Base-by-base conservation (phyloP, 805 yeast species). In the Spathaspora passalidarum region DNA sequence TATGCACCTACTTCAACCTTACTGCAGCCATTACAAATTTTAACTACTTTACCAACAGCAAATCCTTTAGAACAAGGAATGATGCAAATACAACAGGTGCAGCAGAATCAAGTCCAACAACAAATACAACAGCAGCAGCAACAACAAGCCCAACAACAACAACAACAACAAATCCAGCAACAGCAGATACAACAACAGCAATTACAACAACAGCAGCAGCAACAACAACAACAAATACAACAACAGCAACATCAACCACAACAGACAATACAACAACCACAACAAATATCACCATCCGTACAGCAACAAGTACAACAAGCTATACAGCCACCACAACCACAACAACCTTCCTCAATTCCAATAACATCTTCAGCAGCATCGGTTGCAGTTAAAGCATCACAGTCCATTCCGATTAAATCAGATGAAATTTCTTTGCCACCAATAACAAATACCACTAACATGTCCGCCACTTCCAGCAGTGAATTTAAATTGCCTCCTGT, bases 171-270 rank as follows among this genome's bases (percentile, higher is more conserved):
- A 14, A 13, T 13, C 18, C 26, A 19, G 10, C 32, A 23, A 41
- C 49, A 43, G 18, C 50, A 46, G 36, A 46, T 14, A 20, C 52
- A 46, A 37, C 41, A 32, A 17, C 49, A 35, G 18, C 57, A 53
- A 42, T 52, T 44, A 16, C 45, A 43, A 16, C 51, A 50, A 38
- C 47, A 38, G 8, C 57, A 52, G 39, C 50, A 49, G 19, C 26
- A 26, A 14, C 40, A 32, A 19, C 44, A 42, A 23, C 8, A 7
- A 16, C 47, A 44, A n/a, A 34, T 32, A 7, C 38, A 26, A 13
- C 7, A 6, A 9, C 29, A 32, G n/a, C 39, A 13, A 17, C 43
- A 40, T 2, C 38, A 38, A 7, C 47, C 29, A 16, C 17, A 19
- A 14, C 29, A 20, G 7, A 3, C 4, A 29, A 38, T 26, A 2